Conservation (phyloP, 1,284 basidiomycete genomes). For the Apiotrichum gracile region DNA sequence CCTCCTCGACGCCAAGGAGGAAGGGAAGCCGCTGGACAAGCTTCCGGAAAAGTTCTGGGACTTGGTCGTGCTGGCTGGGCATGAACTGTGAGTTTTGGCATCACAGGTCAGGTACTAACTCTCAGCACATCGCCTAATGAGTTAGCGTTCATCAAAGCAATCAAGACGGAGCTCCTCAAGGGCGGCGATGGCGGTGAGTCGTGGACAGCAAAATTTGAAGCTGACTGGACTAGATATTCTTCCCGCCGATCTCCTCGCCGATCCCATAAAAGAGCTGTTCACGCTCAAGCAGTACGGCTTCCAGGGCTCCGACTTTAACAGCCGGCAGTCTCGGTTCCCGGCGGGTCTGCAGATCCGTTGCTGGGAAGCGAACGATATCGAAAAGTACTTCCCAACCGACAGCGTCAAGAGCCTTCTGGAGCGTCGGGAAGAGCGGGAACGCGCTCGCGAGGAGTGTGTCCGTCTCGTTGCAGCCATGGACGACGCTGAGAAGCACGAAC, state of each 20-base stretch:
- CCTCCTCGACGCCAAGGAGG: constrained; percentile 29
- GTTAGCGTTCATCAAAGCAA: constrained; percentile 26
- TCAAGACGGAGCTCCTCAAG: constrained; percentile 24
- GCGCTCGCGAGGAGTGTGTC: constrained; percentile 27
- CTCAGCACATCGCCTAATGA: constrained; percentile 25
- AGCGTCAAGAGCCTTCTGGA: constrained; percentile 15
- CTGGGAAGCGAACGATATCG: constrained; percentile 36
- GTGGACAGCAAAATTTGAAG: background rate
- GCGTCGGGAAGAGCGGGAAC: constrained; percentile 20
- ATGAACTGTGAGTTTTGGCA: constrained; percentile 27
- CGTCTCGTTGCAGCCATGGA: constrained; percentile 23
- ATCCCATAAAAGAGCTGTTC: constrained; percentile 31
- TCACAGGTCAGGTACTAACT: background rate
- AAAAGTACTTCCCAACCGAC: constrained; percentile 26
- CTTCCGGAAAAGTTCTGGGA: constrained; percentile 32
- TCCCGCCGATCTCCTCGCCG: constrained; percentile 17
- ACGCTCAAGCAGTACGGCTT: constrained; percentile 33
- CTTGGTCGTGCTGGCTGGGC: constrained; percentile 34
- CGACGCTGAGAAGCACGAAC: constrained; percentile 28
- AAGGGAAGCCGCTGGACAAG: constrained; percentile 12
- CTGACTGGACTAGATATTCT: constrained; percentile 14
- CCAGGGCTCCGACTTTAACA: constrained; percentile 27
- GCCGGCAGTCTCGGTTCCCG: constrained; percentile 23
- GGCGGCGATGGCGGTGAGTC: constrained; percentile 18
- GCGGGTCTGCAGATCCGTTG: constrained; percentile 32